phyloP scores from a whole-genome alignment of 495 filamentous ascomycete species.

The Annulohypoxylon moriforme region DNA sequence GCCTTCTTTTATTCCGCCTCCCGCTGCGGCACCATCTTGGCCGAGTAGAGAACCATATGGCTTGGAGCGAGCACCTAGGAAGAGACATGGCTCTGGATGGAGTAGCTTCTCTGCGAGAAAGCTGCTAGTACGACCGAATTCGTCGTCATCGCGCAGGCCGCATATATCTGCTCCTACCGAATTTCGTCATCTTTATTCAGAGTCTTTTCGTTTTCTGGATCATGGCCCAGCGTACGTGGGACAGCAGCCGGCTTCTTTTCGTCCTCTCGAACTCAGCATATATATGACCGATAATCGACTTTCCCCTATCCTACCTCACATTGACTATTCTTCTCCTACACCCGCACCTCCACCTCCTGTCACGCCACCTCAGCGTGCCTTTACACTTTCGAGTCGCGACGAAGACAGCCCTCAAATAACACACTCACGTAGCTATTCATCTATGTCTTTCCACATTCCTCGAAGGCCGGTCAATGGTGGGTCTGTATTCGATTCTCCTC shows the following conservation, averaged over 20 bases:
- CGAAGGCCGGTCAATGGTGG: constrained; percentile 54
- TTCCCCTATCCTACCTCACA: constrained; percentile 69
- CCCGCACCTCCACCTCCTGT: constrained; percentile 39
- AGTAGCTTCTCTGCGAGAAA: constrained; percentile 50
- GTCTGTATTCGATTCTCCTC: constrained; percentile 48
- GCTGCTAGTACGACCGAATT: constrained; percentile 48
- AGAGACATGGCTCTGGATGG: constrained; percentile 49
- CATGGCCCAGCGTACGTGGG: constrained; percentile 32
- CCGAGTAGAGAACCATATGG: constrained; percentile 44
- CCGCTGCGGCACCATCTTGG: constrained; percentile 47
- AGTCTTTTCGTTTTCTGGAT: constrained; percentile 58
- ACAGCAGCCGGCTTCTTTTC: constrained; percentile 62
- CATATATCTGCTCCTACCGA: constrained; percentile 61
- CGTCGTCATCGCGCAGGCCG: constrained; percentile 55
- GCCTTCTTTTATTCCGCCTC: constrained; percentile 52
- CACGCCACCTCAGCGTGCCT: constrained; percentile 56
- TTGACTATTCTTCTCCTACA: constrained; percentile 44
- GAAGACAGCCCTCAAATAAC: constrained; percentile 52
- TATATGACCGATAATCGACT: constrained; percentile 73
- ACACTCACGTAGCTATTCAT: constrained; percentile 60
- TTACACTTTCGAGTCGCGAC: constrained; percentile 49
- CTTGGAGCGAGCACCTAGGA: constrained; percentile 50
- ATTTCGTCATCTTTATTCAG: constrained; percentile 62
- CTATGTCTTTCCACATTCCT: constrained; percentile 63
- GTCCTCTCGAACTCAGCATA: constrained; percentile 81